These are phyloP conservation scores for Aspergillus egyptiacus DNA, from an alignment of 495 filamentous ascomycete genomes.

Conservation along the genomic window DNA sequence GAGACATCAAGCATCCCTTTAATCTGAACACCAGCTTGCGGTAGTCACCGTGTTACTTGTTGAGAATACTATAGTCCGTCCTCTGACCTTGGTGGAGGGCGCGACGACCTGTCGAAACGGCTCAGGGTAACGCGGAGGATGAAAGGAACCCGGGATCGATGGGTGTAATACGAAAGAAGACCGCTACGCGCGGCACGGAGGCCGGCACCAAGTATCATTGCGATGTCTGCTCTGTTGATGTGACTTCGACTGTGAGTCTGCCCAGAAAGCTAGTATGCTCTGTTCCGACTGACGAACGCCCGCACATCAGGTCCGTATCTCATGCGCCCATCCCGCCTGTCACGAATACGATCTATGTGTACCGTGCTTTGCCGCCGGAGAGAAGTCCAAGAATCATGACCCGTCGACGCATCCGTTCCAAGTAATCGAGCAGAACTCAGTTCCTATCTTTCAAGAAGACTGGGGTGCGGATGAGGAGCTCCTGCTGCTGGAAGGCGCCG, in stretches of 20 bases:
- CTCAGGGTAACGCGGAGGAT: slow-evolving; percentile 37
- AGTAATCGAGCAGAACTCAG: slow-evolving; percentile 96
- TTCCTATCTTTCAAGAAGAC: slow-evolving; percentile 88
- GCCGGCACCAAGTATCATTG: slow-evolving; percentile 93
- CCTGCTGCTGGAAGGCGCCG: slow-evolving; percentile 86
- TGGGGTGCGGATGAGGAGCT: slow-evolving; percentile 98
- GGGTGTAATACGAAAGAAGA: slow-evolving; percentile 97
- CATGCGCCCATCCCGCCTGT: slow-evolving; percentile 76
- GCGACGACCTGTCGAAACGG: slow-evolving; percentile 28
- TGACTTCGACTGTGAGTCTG: slow-evolving; percentile 90
- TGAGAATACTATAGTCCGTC: slow-evolving; percentile 18
- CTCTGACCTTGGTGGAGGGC: slow-evolving; percentile 32
- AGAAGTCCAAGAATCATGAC: slow-evolving; percentile 71
- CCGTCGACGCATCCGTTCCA: slow-evolving; percentile 78
- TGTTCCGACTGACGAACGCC: too few species aligned
- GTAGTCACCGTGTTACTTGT: slow-evolving; percentile 9
- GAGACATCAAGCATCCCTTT: slow-evolving; percentile 19
- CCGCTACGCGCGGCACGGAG: slow-evolving; percentile 78
- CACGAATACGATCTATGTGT: slow-evolving; percentile 97
- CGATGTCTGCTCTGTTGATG: slow-evolving; percentile 91
- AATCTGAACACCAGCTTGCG: slow-evolving; percentile 1
- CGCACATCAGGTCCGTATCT: slow-evolving; percentile 72
- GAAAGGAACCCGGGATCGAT: slow-evolving; percentile 49
- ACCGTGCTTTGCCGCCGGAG: slow-evolving; percentile 80
- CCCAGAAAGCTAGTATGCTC: too few species aligned